phyloP scores from a whole-genome alignment of 495 filamentous ascomycete species.

The Symbiotaphrina buchneri region DNA sequence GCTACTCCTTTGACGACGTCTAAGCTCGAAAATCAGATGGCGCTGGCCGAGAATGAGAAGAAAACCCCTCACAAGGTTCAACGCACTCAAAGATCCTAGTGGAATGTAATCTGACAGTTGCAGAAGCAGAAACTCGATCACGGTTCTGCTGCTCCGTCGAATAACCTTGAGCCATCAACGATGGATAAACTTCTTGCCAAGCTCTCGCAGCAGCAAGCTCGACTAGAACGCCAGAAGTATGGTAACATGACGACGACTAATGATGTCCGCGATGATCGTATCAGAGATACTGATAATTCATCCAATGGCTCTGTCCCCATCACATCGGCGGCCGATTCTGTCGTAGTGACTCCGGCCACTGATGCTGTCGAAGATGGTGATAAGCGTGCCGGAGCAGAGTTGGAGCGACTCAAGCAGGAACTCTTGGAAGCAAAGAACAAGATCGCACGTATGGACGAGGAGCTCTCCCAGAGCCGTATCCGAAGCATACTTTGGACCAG shows the following conservation, averaged over 20 bases:
- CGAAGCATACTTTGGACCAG: conserved; percentile 54
- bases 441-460: conserved; percentile 64
- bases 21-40: conserved; percentile 17
- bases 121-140: conserved; percentile 30
- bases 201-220: conserved; percentile 40
- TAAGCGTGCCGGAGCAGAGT: conserved; percentile 20
- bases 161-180: conserved; percentile 14
- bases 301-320: conserved; percentile 3
- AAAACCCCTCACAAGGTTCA: no score
- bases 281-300: conserved; percentile 1
- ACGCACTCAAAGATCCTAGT: no score
- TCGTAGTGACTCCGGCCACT: conserved; percentile 32
- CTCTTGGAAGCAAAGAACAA: conserved; percentile 56
- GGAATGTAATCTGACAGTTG: conserved; percentile 21
- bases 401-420: conserved; percentile 42
- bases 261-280: conserved; percentile 21
- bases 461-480: conserved; percentile 57
- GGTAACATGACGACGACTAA: conserved; percentile 26
- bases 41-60: no score
- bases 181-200: conserved; percentile 41
- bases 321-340: conserved; percentile 17
- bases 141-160: conserved; percentile 10
- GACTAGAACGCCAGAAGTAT: conserved; percentile 11
- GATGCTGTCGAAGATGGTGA: conserved; percentile 20
- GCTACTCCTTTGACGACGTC: conserved; percentile 18